Conservation (phyloP, 306 rosid genomes). For the Myrica gale region DNA sequence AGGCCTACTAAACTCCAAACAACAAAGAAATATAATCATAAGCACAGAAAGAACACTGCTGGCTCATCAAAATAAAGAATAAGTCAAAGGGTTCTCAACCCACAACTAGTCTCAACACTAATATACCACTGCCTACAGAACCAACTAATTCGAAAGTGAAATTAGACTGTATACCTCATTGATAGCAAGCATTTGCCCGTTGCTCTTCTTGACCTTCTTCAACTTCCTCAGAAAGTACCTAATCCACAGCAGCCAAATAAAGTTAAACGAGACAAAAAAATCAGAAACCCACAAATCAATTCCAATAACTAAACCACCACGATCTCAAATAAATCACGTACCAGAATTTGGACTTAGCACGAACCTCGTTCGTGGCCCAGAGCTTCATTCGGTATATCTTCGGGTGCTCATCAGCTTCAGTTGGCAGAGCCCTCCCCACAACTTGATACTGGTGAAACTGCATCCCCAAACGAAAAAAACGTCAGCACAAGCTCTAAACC, state of each 20-base stretch:
- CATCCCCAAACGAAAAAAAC: constrained; percentile 15
- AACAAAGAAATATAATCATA: background rate
- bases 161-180: constrained; percentile 37
- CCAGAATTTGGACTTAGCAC: constrained; percentile 96
- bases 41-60: background rate
- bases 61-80: background rate
- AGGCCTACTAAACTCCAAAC: too few species aligned
- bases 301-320: background rate
- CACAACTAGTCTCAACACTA: background rate
- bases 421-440: constrained; percentile 84
- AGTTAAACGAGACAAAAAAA: background rate
- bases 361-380: constrained; percentile 95
- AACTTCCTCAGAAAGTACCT: constrained; percentile 86
- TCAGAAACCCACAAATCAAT: background rate
- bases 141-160: background rate
- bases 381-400: constrained; percentile 94
- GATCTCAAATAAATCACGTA: constrained; percentile 25
- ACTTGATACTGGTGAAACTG: constrained; percentile 94
- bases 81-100: background rate
- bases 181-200: constrained; percentile 77
- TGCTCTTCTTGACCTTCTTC: constrained; percentile 95
- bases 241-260: constrained; percentile 9
- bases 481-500: background rate
- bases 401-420: constrained; percentile 67
- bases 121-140: background rate